A percentile compares a stretch with the other conserved stretches of the same genome.
Conservation (phyloP, 768 basidiomycete species). For the Phanerochaete sordida region DNA sequence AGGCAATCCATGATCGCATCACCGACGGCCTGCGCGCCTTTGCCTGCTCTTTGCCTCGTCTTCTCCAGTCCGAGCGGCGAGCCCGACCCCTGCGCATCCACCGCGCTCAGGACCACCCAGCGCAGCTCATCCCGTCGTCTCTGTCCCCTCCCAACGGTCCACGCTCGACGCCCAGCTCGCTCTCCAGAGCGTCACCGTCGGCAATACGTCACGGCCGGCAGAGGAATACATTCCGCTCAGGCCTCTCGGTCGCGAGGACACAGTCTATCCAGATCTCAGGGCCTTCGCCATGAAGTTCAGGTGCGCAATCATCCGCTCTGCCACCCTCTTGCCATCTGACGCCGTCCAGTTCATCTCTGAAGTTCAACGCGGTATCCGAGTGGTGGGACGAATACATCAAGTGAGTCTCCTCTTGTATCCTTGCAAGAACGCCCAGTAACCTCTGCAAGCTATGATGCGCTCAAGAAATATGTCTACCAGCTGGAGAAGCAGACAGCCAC, state of each 20-base stretch:
- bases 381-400: conserved; percentile 94
- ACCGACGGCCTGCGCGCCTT: background rate
- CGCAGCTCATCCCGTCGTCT: background rate
- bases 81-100: background rate
- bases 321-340: background rate
- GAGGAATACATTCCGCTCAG: conserved; percentile 24
- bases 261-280: conserved; percentile 14
- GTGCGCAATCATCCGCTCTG: conserved; percentile 27
- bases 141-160: background rate
- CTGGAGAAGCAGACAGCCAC: conserved; percentile 74
- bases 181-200: background rate
- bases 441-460: conserved; percentile 64
- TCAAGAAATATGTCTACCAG: conserved; percentile 85
- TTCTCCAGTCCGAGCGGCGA: background rate
- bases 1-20: background rate
- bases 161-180: background rate
- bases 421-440: background rate
- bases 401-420: conserved; percentile 39
- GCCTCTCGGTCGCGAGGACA: conserved; percentile 15
- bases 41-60: background rate
- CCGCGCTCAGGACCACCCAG: too few relatives aligned
- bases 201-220: conserved; percentile 9
- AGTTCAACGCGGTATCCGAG: conserved; percentile 88
- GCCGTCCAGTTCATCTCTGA: conserved; percentile 64
- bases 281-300: conserved; percentile 57